Conservation (phyloP, 139 green algal species). For the Chlorella sp. region DNA sequence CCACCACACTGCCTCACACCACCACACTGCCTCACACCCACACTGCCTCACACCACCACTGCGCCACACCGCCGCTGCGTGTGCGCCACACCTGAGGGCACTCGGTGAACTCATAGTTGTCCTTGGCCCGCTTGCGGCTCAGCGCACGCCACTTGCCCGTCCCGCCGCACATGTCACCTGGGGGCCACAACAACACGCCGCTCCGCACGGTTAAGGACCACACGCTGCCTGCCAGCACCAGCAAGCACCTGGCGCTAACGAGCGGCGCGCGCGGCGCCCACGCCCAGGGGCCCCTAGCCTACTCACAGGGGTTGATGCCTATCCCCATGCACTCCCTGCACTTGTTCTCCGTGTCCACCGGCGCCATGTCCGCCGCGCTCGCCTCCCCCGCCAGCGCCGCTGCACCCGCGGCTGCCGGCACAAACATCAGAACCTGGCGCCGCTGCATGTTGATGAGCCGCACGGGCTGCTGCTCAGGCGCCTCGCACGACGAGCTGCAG, state of each 20-base stretch:
- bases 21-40: not conserved
- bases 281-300: not conserved
- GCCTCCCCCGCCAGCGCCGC: not conserved
- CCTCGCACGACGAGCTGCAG: no score
- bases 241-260: no score
- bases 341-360: conserved; percentile 19
- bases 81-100: conserved; percentile 69
- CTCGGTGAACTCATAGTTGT: conserved; percentile 97
- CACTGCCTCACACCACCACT: not conserved
- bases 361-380: conserved; percentile 8
- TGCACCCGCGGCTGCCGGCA: conserved; percentile 23
- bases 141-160: conserved; percentile 97
- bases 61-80: not conserved
- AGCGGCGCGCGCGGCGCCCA: no score
- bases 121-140: conserved; percentile 85
- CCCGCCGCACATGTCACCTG: conserved; percentile 96
- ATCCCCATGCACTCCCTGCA: conserved; percentile 81
- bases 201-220: no score
- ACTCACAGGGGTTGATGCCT: conserved; percentile 69
- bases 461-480: no score
- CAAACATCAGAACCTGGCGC: conserved; percentile 30
- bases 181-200: no score
- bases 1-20: not conserved
- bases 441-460: conserved; percentile 36
- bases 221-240: no score